Base-by-base conservation (phyloP, 2,329 filamentous ascomycete species). In the Xylaria polymorpha region DNA sequence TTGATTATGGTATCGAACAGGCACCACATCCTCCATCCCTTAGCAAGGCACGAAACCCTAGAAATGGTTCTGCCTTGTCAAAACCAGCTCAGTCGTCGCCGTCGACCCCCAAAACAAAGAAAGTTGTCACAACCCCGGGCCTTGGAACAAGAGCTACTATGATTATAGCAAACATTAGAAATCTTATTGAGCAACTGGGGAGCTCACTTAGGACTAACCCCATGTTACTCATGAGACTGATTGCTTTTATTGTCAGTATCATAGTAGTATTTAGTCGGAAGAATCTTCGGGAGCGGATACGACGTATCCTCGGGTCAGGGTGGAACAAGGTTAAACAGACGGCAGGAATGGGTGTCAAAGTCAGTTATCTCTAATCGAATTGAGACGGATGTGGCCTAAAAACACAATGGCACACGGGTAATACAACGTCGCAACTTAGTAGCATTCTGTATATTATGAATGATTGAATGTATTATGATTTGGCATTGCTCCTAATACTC, bases 341-440 rank as follows among this genome's bases (percentile, higher is more conserved):
- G 0, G 91, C 95, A 4, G 94, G 94, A 1, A 98, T 98, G 95
- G 96, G 95, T 1, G 92, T 97, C 72, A 98, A 98, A 83, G 94
- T 98, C 77, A 97, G 92, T 79, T 98, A 98, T 82, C 97, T 99
- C 69, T 98, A 81, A 61, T 70, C 18, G 29, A 44, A 29, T 41
- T 39, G 53, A 18, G 57, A 46, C 15, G 22, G 61, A 18, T 20
- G 29, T 50, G 35, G 62, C 61, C 35, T 37, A 48, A 25, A 35
- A 41, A 32, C 25, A 59, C n/a, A 50, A 53, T 35, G 22, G 22
- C 6, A 71, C 59, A 46, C n/a, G 20, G 56, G 32, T 64, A 67
- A 70, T 71, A 65, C 68, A 71, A 60, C 58, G 53, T 65, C 68
- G 61, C 66, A 71, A 66, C 37, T 64, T 70, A 66, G 68, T 58